Conservation (phyloP, 306 rosid genomes). For the Argentina anserina region DNA sequence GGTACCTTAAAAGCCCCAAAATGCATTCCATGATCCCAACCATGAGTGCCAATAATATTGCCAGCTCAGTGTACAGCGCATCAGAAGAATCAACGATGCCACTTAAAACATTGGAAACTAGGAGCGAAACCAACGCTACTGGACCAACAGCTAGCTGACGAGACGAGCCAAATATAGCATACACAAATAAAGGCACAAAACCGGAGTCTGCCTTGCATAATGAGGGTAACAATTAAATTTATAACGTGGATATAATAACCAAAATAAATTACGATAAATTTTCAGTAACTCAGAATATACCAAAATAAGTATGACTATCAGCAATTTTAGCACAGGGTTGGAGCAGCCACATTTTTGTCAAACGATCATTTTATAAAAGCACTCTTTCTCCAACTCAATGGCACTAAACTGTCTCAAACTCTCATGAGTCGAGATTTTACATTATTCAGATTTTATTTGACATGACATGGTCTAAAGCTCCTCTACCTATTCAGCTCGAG, state of each 20-base stretch:
- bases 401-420: neutral
- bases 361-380: neutral
- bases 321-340: neutral
- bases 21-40: slow-evolving; percentile 90
- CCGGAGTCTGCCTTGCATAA: slow-evolving; percentile 55
- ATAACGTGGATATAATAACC: neutral
- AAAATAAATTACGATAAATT: neutral
- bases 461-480: neutral
- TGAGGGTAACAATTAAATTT: slow-evolving; percentile 9
- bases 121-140: slow-evolving; percentile 96
- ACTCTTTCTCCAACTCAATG: neutral
- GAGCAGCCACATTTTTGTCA: neutral
- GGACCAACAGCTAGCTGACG: slow-evolving; percentile 99
- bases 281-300: neutral
- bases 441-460: neutral
- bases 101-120: slow-evolving; percentile 78
- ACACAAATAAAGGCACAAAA: slow-evolving; percentile 84
- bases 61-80: slow-evolving; percentile 76
- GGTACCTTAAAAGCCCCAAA: slow-evolving; percentile 92
- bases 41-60: slow-evolving; percentile 87
- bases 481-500: neutral
- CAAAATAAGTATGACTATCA: neutral
- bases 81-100: slow-evolving; percentile 72
- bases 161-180: slow-evolving; percentile 92
- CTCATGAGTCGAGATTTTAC: neutral